Percentiles rank a stretch among this genome's conserved stretches.
phyloP scores from a whole-genome alignment of 345 rosid genomes.

The Murraya koenigii region DNA sequence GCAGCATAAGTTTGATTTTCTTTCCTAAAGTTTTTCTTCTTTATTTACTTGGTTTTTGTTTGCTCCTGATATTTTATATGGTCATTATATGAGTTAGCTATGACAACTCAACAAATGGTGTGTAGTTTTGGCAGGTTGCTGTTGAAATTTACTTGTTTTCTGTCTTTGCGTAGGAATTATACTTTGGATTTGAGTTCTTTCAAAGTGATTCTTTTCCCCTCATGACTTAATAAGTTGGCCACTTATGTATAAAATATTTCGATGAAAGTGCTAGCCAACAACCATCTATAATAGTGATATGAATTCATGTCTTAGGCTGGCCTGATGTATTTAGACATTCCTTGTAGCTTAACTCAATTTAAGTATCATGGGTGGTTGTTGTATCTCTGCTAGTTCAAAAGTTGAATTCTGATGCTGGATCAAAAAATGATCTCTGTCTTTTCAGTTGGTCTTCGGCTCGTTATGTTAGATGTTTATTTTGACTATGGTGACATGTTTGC shows the following conservation, averaged over 20 bases:
- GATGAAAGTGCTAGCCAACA: neutral
- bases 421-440: neutral
- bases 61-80: neutral
- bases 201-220: neutral
- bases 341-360: neutral
- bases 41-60: neutral
- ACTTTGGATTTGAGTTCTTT: neutral
- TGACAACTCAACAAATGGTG: neutral
- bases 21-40: neutral
- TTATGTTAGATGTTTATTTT: constrained; percentile 5
- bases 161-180: neutral
- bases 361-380: neutral
- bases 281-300: neutral
- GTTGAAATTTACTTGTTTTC: neutral
- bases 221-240: neutral
- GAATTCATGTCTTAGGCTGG: neutral
- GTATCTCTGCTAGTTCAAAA: neutral
- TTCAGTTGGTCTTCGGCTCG: neutral
- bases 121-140: neutral
- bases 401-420: neutral
- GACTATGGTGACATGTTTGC: neutral
- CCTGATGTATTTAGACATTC: neutral
- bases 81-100: neutral
- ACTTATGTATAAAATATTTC: neutral
- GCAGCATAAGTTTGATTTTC: neutral